A percentile compares a stretch with the other conserved stretches of the same genome.
These are phyloP conservation scores for Stenocarpella maydis DNA, from an alignment of 2,329 filamentous ascomycete species.

Conservation along the genomic window DNA sequence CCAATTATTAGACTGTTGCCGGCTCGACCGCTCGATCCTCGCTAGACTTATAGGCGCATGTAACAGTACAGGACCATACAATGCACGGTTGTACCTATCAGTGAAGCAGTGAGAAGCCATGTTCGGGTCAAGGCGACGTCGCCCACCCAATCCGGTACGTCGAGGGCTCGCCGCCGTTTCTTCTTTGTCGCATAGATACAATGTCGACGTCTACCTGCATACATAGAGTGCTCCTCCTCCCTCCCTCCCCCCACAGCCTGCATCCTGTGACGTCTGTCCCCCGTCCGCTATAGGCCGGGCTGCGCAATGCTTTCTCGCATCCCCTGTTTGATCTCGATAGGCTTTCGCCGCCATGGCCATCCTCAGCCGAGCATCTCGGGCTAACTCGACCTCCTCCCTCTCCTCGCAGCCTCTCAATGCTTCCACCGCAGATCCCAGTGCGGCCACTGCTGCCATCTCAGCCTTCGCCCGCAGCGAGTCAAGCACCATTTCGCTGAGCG, in stretches of 20 bases:
- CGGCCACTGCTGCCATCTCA: constrained; percentile 80
- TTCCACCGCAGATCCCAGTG: constrained; percentile 73
- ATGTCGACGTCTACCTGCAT: constrained; percentile 9
- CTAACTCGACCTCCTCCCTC: constrained; percentile 31
- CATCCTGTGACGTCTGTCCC: constrained; percentile 1
- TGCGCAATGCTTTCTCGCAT: background rate
- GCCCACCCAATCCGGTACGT: constrained; percentile 59
- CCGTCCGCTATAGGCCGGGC: constrained; percentile 9
- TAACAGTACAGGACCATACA: constrained; percentile 14
- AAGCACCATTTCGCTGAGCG: constrained; percentile 74
- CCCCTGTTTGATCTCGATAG: constrained; percentile 3
- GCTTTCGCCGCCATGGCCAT: constrained; percentile 18
- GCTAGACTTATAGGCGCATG: constrained; percentile 8
- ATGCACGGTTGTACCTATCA: constrained; percentile 23
- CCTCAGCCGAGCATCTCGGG: constrained; percentile 12
- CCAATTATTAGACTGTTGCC: constrained; percentile 2
- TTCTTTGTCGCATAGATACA: constrained; percentile 18
- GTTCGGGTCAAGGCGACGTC: constrained; percentile 62
- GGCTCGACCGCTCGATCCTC: background rate
- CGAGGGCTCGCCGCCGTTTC: constrained; percentile 38
- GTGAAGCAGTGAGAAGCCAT: constrained; percentile 43
- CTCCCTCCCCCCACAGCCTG: background rate
- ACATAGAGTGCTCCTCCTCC: no score
- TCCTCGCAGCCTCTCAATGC: constrained; percentile 66
- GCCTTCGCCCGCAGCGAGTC: constrained; percentile 77